These are phyloP conservation scores for Angomonas desouzai DNA, from an alignment of 208 protist genomes.

Conservation along the genomic window DNA sequence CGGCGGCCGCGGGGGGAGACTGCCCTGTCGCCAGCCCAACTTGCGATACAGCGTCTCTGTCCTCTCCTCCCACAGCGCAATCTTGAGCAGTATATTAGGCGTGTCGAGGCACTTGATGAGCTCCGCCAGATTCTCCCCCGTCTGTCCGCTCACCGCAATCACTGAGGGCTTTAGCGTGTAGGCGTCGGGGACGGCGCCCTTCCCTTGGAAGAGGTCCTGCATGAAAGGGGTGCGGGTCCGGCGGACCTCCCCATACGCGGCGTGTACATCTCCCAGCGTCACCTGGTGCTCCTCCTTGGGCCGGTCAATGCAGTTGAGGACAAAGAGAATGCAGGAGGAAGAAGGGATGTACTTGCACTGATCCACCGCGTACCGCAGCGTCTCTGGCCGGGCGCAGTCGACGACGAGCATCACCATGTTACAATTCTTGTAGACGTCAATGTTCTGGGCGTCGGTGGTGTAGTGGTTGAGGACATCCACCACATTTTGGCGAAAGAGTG, in stretches of 20 bases:
- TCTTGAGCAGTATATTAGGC: conserved; percentile 51
- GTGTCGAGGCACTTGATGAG: conserved; percentile 51
- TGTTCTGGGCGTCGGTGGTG: conserved; percentile 33
- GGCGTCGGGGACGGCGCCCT: conserved; percentile 28
- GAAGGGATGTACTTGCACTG: conserved; percentile 52
- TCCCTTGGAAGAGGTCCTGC: conserved; percentile 27
- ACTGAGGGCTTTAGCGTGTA: conserved; percentile 44
- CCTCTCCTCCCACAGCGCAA: conserved; percentile 39
- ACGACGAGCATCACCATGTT: conserved; percentile 70
- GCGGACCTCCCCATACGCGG: conserved; percentile 28
- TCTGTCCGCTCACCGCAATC: conserved; percentile 44
- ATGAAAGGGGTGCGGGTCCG: conserved; percentile 50
- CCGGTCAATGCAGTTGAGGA: conserved; percentile 60
- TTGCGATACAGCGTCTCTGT: conserved; percentile 19
- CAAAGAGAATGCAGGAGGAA: conserved; percentile 52
- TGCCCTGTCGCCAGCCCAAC: background rate
- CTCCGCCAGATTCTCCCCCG: conserved; percentile 37
- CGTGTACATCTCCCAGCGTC: conserved; percentile 34
- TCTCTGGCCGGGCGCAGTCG: conserved; percentile 43
- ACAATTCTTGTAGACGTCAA: conserved; percentile 61
- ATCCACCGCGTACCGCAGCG: conserved; percentile 58
- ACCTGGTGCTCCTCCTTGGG: conserved; percentile 26
- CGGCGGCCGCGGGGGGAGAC: background rate
- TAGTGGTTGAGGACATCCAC: conserved; percentile 3
- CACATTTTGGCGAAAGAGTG: conserved; percentile 7